Percentiles rank a stretch among this genome's conserved stretches.
Conservation (phyloP, 106 monocot genomes). For the Acanthochlamys bracteata region DNA sequence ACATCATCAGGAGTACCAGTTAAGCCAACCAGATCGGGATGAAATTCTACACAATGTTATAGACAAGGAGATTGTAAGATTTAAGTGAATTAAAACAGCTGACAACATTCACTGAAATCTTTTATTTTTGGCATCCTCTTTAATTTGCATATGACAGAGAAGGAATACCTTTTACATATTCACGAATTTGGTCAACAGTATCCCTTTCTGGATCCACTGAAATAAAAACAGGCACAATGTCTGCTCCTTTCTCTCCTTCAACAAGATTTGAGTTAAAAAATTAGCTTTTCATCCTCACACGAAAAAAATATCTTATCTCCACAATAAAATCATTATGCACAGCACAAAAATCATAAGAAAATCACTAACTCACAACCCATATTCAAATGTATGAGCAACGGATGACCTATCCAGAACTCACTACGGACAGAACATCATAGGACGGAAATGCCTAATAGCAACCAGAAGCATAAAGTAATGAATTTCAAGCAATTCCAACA, state of each 20-base stretch:
- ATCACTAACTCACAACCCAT: too few species aligned
- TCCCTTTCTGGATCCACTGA: slow-evolving; percentile 97
- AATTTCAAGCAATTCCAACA: too few species aligned
- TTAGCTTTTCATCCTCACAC: not conserved
- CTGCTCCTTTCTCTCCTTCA: slow-evolving; percentile 52
- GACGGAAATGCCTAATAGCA: too few species aligned
- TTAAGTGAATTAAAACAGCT: not conserved
- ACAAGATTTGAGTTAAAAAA: slow-evolving; percentile 7
- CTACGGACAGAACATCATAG: too few species aligned
- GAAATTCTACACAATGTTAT: not conserved
- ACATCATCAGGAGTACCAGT: slow-evolving; percentile 70
- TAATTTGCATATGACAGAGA: not conserved
- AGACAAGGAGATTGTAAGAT: too few species aligned
- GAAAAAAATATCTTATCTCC: too few species aligned
- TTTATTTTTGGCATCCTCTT: not conserved
- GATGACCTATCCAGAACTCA: too few species aligned
- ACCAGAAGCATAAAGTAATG: too few species aligned
- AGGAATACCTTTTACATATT: slow-evolving; percentile 72
- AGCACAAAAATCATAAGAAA: too few species aligned
- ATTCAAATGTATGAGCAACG: too few species aligned
- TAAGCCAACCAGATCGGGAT: slow-evolving; percentile 66
- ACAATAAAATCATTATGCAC: too few species aligned
- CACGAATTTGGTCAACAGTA: slow-evolving; percentile 85
- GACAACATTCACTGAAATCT: not conserved
- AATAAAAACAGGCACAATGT: slow-evolving; percentile 90